A percentile compares a stretch with the other conserved stretches of the same genome.
Evolutionary conservation across 345 rosid species (phyloP).

Genomic region (Eucalyptus polybractea): DNA sequence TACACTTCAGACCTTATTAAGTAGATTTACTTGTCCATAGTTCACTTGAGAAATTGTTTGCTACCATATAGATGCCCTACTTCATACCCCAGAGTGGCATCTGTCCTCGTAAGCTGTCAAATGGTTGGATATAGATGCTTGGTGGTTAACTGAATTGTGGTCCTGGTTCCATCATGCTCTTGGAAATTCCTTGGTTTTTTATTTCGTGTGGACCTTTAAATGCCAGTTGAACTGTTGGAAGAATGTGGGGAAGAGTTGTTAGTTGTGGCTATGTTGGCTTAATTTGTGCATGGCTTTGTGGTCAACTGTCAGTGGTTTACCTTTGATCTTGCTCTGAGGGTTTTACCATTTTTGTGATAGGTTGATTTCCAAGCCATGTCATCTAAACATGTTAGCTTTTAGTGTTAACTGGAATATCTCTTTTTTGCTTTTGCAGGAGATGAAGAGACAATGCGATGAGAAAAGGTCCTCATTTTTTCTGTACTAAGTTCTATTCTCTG

Average conservation of each 20-base stretch:
- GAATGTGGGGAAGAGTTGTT: neutral
- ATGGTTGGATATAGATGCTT: neutral
- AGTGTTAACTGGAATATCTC: neutral
- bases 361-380: neutral
- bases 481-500: neutral
- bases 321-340: neutral
- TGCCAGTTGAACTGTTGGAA: neutral
- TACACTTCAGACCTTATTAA: neutral
- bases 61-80: neutral
- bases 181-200: neutral
- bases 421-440: slow-evolving; percentile 50
- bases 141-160: neutral
- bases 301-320: neutral
- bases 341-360: neutral
- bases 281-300: neutral
- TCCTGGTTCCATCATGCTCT: neutral
- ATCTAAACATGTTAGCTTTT: neutral
- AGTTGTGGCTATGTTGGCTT: neutral
- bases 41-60: neutral
- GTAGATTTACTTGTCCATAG: neutral
- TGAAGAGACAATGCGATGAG: slow-evolving; percentile 95
- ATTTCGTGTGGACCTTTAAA: neutral
- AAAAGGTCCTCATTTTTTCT: slow-evolving; percentile 47
- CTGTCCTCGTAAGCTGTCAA: neutral
- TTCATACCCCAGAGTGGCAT: neutral